Evolutionary conservation across 2,329 filamentous ascomycete genomes (phyloP), one percentile per base, ranked within the genome.

Genomic region (Talaromyces sp.): DNA sequence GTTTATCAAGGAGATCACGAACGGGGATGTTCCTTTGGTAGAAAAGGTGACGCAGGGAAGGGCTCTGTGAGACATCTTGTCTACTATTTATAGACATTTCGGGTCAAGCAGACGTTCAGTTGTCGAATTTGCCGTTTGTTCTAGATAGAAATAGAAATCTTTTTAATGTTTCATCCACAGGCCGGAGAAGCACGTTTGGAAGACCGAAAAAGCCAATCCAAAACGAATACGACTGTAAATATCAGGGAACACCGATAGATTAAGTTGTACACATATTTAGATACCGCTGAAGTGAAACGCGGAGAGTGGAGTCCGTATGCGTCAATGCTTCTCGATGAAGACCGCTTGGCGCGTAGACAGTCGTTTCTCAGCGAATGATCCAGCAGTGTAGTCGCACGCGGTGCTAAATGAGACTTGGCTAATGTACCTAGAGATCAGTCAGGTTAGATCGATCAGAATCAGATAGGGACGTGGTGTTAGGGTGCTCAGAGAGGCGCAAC

Each of bases 1-100:
- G 3, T 92, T 96, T 69, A 78, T 97, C 54, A 79, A 81, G 60
- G 80, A 87, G 63, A 83, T 97, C 67, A 97, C 92, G 6, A 81
- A 86, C 43, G 89, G 88, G 13, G 92, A 96, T 78, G 81, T 90
- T 52, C 88, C 91, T 1, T 82, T 90, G 72, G 83, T 83, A 68
- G 79, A 82, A 65, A 84, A 81, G 68, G 58, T 72, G n/a, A 72
- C 67, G 67, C 65, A 56, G 16, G 54, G 60, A 22, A 52, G 31
- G 31, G 33, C 59, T 50, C 45, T 33, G 3, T 61, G 33, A 37
- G 31, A 13, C 3, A 13, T 24, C 5, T 48, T 48, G 45, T 48
- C 45, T 22, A 14, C 3, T 9, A 2, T 8, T 22, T 24, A 31
- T 33, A 27, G 10, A 39, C 11, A 3, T 14, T 33, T 33, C 33